phyloP scores from a whole-genome alignment of 805 yeast species.

The Brettanomyces bruxellensis region DNA sequence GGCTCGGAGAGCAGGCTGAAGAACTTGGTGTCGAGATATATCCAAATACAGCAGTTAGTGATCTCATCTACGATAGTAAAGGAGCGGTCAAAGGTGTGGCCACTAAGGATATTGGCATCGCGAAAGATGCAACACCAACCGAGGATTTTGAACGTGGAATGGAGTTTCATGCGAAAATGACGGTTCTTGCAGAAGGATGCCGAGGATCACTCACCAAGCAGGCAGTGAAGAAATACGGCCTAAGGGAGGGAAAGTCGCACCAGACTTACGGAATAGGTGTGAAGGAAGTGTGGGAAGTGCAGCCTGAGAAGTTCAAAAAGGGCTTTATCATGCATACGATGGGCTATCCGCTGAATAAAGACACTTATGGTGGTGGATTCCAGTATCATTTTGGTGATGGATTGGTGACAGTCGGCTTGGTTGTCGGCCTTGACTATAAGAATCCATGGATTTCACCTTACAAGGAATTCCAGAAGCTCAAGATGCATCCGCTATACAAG shows the following conservation, averaged over 20 bases:
- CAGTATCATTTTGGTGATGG: conserved; percentile 95
- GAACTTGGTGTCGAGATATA: conserved; percentile 90
- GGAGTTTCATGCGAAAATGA: conserved; percentile 89
- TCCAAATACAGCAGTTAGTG: conserved; percentile 82
- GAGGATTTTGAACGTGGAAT: conserved; percentile 84
- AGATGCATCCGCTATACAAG: conserved; percentile 79
- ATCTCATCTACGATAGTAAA: conserved; percentile 55
- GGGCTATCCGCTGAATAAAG: conserved; percentile 75
- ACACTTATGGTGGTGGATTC: conserved; percentile 93
- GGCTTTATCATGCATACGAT: conserved; percentile 82
- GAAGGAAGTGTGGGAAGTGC: conserved; percentile 95
- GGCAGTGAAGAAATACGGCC: conserved; percentile 55
- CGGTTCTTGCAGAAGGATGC: conserved; percentile 96
- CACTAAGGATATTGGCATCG: conserved; percentile 86
- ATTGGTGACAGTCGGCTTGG: conserved; percentile 86
- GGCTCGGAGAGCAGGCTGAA: conserved; percentile 83
- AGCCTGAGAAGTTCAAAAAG: conserved; percentile 65
- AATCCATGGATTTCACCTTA: conserved; percentile 96
- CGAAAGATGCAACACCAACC: conserved; percentile 66
- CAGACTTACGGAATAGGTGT: conserved; percentile 96
- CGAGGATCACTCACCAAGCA: conserved; percentile 88
- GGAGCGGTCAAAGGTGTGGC: conserved; percentile 80
- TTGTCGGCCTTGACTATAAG: conserved; percentile 85
- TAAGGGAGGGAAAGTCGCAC: conserved; percentile 55
- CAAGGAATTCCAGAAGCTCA: conserved; percentile 92